Evolutionary conservation across 345 rosid species (phyloP), one percentile per base, ranked within the genome.

Genomic region (Citrus hindsii): DNA sequence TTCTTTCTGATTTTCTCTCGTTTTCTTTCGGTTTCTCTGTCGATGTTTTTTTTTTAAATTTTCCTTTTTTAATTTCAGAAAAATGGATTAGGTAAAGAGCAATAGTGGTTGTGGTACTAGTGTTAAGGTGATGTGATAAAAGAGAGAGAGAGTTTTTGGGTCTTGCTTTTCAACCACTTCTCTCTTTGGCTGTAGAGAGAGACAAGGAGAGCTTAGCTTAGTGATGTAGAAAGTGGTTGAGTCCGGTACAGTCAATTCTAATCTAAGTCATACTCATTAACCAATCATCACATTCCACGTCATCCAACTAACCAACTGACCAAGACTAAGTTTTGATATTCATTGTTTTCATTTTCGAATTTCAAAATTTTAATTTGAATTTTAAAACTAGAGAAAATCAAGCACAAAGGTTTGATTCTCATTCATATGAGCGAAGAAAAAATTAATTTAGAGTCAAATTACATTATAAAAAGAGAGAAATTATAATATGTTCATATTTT

Each of bases 91-190:
- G 88, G 80, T 76, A 68, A 82, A 75, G 67, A 73, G 69, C 28
- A 72, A 67, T 67, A 78, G 82, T 55, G 79, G 85, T 76, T 82
- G 83, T 76, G 67, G 76, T 48, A 46, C 80, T 69, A 80, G 76
- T 62, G 18, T 46, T 46, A 67, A n/a, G 74, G 75, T 62, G 74
- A 80, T 25, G 73, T 55, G 56, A 30, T 64, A 27, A 65, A 58
- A 19, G 75, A 19, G 65, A 30, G 74, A 6, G 6, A 7, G 38
- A 0, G 4, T 21, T 70, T 16, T n/a, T 9, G 8, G 75, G 53
- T 78, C 77, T 85, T 89, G 90, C 90, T 82, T 91, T 88, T 77
- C 87, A 86, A 90, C 84, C 40, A 85, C 89, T 86, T 75, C 83
- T 21, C 83, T n/a, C 66, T 56, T 81, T 10, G n/a, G 76, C 61